Evolutionary conservation across 345 rosid genomes (phyloP).

Genomic region (Eucalyptus erythrocorys): DNA sequence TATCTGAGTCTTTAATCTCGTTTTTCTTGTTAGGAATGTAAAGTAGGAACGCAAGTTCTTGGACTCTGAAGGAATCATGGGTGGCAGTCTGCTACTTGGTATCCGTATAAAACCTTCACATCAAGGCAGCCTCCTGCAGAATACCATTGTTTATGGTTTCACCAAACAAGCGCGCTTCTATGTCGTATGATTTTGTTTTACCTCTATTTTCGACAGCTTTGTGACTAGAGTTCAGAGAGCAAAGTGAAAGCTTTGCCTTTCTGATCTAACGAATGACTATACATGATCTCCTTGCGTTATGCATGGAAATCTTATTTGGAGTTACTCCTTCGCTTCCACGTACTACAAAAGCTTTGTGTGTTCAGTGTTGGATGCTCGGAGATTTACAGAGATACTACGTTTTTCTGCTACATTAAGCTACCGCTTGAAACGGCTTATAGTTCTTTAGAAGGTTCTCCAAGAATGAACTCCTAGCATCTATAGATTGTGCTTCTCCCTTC

Average conservation of each 20-base stretch:
- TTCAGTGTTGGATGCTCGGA: not conserved
- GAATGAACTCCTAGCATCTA: not conserved
- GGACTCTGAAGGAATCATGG: constrained; percentile 44
- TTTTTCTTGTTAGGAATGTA: constrained; percentile 11
- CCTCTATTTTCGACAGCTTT: not conserved
- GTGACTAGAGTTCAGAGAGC: not conserved
- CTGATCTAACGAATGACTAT: not conserved
- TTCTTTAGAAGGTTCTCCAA: not conserved
- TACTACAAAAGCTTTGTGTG: not conserved
- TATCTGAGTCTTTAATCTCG: not conserved
- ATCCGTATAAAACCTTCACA: constrained; percentile 21
- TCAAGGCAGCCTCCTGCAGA: constrained; percentile 15
- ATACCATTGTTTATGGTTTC: too few species aligned
- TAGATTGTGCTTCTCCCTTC: not conserved
- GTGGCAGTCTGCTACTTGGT: constrained; percentile 42
- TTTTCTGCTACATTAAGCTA: not conserved
- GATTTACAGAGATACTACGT: not conserved
- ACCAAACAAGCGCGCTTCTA: not conserved
- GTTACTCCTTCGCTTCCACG: not conserved
- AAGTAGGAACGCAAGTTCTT: constrained; percentile 44
- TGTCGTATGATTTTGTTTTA: not conserved
- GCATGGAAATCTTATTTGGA: not conserved
- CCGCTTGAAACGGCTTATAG: not conserved
- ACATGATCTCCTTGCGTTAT: not conserved
- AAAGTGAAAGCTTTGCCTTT: not conserved